Conservation (phyloP, 2,329 filamentous ascomycete genomes). For the Sclerotinia glacialis region DNA sequence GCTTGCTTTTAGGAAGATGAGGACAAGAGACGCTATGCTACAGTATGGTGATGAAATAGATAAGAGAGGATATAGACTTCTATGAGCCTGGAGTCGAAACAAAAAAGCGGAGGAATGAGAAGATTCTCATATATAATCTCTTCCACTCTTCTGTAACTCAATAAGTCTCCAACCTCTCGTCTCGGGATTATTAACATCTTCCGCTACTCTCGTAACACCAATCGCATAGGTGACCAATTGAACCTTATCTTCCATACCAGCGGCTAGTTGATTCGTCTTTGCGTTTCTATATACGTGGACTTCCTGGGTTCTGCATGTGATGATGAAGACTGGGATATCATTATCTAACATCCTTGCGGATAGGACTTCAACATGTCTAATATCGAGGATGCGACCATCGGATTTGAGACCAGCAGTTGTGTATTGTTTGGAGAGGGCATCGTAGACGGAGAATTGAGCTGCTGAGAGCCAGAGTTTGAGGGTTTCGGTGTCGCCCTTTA, state of each 20-base stretch:
- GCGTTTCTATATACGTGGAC: slow-evolving; percentile 94
- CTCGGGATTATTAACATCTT: slow-evolving; percentile 96
- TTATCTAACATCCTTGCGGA: slow-evolving; percentile 78
- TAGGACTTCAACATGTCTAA: slow-evolving; percentile 86
- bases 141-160: slow-evolving; percentile 95
- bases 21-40: neutral
- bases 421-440: slow-evolving; percentile 95
- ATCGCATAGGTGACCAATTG: slow-evolving; percentile 98
- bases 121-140: slow-evolving; percentile 72
- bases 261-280: slow-evolving; percentile 84
- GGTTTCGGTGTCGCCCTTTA: slow-evolving; percentile 89
- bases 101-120: neutral
- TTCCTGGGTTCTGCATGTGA: slow-evolving; percentile 94
- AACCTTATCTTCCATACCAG: slow-evolving; percentile 98
- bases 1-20: neutral
- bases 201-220: slow-evolving; percentile 86
- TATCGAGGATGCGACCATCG: slow-evolving; percentile 92
- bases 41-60: slow-evolving; percentile 4
- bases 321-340: slow-evolving; percentile 92
- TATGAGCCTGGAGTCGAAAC: neutral
- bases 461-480: slow-evolving; percentile 94
- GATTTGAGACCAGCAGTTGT: slow-evolving; percentile 89
- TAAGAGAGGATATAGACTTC: neutral
- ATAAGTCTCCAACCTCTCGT: slow-evolving; percentile 96
- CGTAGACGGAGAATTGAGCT: slow-evolving; percentile 94